Evolutionary conservation across 192 early-diverging fungal genomes (phyloP).

Genomic region (Coemansia sp.): DNA sequence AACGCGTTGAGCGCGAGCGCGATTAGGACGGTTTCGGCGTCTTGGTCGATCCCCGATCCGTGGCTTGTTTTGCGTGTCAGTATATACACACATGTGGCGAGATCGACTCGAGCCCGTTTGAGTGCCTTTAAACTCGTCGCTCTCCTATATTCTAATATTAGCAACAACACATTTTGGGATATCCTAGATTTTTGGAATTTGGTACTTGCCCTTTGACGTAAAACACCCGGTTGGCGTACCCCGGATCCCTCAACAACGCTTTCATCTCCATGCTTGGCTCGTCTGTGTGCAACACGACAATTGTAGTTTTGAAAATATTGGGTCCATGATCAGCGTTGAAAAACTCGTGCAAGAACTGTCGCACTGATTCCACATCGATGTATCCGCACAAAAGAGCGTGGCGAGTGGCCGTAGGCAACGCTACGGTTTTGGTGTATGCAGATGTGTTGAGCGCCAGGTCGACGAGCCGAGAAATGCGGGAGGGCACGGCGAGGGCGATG

Average conservation of each 20-base stretch:
- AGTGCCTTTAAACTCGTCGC: slow-evolving; percentile 46
- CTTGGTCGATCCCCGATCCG: slow-evolving; percentile 34
- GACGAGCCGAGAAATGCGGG: slow-evolving; percentile 35
- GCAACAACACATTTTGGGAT: not conserved
- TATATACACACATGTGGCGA: slow-evolving; percentile 53
- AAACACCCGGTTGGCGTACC: slow-evolving; percentile 46
- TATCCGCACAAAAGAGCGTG: slow-evolving; percentile 46
- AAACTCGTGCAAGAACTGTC: slow-evolving; percentile 53
- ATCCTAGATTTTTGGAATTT: not conserved
- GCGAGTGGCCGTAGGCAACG: slow-evolving; percentile 29
- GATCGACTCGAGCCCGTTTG: slow-evolving; percentile 29
- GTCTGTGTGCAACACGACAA: slow-evolving; percentile 38
- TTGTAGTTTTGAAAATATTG: slow-evolving; percentile 40
- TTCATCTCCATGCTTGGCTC: slow-evolving; percentile 50
- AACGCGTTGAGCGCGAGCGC: slow-evolving; percentile 47
- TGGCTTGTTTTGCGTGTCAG: slow-evolving; percentile 38
- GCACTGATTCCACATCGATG: slow-evolving; percentile 39
- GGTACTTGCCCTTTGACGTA: slow-evolving; percentile 48
- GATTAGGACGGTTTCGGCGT: slow-evolving; percentile 45
- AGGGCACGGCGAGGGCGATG: slow-evolving; percentile 50
- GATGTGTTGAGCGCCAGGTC: slow-evolving; percentile 46
- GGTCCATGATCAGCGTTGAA: slow-evolving; percentile 52
- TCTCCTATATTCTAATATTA: slow-evolving; percentile 11
- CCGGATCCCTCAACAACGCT: slow-evolving; percentile 32
- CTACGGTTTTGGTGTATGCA: slow-evolving; percentile 33